Evolutionary conservation across 768 basidiomycete species (phyloP).

Genomic region (Suillus bovinus): DNA sequence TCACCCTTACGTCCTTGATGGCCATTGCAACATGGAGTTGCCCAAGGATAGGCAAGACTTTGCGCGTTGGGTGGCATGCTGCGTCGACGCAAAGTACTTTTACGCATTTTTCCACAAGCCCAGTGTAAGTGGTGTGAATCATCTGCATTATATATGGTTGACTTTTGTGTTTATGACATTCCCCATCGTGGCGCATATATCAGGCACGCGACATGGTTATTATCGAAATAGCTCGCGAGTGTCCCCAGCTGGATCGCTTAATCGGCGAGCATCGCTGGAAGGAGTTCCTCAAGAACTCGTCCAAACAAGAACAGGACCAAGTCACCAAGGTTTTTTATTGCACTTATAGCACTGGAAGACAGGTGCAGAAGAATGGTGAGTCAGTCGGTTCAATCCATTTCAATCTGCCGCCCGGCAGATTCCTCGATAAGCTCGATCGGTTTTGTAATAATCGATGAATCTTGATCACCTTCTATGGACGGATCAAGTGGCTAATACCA

Average conservation of each 20-base stretch:
- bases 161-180: neutral
- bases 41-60: slow-evolving; percentile 38
- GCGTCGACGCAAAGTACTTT: slow-evolving; percentile 35
- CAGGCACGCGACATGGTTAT: slow-evolving; percentile 48
- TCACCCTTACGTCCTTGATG: slow-evolving; percentile 40
- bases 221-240: slow-evolving; percentile 39
- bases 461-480: neutral
- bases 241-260: slow-evolving; percentile 32
- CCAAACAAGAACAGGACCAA: slow-evolving; percentile 27
- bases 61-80: slow-evolving; percentile 45
- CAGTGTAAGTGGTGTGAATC: slow-evolving; percentile 32
- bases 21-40: slow-evolving; percentile 42
- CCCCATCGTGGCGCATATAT: neutral
- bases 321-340: slow-evolving; percentile 42
- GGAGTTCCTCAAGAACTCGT: slow-evolving; percentile 36
- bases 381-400: neutral
- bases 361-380: slow-evolving; percentile 48
- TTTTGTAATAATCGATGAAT: neutral
- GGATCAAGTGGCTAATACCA: neutral
- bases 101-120: slow-evolving; percentile 47
- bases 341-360: slow-evolving; percentile 35
- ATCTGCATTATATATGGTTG: neutral
- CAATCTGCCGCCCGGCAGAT: neutral
- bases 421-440: neutral
- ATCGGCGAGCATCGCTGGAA: slow-evolving; percentile 47